Conservation (phyloP, 495 filamentous ascomycete genomes). For the Neurospora sublineolata region DNA sequence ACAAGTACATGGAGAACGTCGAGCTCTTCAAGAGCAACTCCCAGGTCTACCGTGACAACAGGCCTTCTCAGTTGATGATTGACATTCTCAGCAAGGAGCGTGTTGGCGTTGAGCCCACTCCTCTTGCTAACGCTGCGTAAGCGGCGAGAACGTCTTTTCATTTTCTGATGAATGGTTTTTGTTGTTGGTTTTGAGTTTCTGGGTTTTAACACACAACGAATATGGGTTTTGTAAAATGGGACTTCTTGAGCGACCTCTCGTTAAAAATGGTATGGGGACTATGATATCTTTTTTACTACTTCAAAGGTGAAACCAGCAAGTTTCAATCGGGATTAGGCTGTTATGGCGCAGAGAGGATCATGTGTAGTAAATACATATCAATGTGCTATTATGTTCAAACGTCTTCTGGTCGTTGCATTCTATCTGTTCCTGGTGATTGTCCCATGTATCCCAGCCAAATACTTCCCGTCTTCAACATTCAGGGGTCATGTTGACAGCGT, state of each 20-base stretch:
- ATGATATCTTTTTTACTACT: not conserved
- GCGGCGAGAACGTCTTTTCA: not conserved
- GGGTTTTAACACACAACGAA: not conserved
- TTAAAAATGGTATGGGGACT: not conserved
- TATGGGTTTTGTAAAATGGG: not conserved
- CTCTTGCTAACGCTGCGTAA: slow-evolving; percentile 31
- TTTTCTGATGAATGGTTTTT: not conserved
- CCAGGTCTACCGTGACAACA: slow-evolving; percentile 60
- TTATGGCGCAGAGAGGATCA: not conserved
- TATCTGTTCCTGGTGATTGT: not conserved
- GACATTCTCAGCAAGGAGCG: slow-evolving; percentile 89
- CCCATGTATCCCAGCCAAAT: not conserved
- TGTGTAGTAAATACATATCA: not conserved
- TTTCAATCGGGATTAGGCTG: not conserved
- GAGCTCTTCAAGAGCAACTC: slow-evolving; percentile 76
- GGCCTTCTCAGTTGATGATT: slow-evolving; percentile 73
- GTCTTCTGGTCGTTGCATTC: not conserved
- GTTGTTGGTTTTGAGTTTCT: slow-evolving; percentile 1
- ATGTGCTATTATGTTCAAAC: not conserved
- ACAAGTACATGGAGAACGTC: slow-evolving; percentile 86
- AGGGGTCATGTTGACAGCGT: not conserved
- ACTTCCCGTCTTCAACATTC: not conserved
- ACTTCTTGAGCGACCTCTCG: not conserved
- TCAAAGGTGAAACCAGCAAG: not conserved
- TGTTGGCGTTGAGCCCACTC: slow-evolving; percentile 71